These are phyloP conservation scores for Rhynchosporium agropyri DNA, from an alignment of 2,329 filamentous ascomycete species.

Conservation along the genomic window DNA sequence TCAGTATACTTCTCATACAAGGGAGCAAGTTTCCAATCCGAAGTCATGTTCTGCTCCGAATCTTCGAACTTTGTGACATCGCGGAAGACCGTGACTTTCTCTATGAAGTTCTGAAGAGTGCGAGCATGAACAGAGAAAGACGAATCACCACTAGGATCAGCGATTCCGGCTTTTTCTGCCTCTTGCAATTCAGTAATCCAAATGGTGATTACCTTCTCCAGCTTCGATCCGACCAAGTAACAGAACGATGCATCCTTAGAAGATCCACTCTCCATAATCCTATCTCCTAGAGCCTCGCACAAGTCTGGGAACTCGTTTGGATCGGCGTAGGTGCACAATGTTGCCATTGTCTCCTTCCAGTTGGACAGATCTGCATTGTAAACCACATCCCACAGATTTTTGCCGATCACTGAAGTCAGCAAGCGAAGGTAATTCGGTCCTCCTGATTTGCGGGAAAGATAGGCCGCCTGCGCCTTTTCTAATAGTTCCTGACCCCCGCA, in stretches of 20 bases:
- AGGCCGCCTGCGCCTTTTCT: slow-evolving; percentile 89
- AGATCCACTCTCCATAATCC: slow-evolving; percentile 75
- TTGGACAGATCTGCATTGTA: slow-evolving; percentile 91
- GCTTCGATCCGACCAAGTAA: slow-evolving; percentile 90
- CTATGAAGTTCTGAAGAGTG: slow-evolving; percentile 89
- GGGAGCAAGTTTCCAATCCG: slow-evolving; percentile 84
- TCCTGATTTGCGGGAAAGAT: slow-evolving; percentile 79
- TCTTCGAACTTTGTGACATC: slow-evolving; percentile 92
- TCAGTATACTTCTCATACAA: slow-evolving; percentile 96
- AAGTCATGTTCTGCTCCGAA: slow-evolving; percentile 66
- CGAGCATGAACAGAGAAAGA: slow-evolving; percentile 90
- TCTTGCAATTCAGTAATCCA: slow-evolving; percentile 92
- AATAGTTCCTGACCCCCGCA: slow-evolving; percentile 92
- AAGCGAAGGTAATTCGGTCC: slow-evolving; percentile 91
- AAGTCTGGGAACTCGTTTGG: slow-evolving; percentile 90
- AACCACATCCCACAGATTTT: slow-evolving; percentile 97
- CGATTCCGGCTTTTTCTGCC: slow-evolving; percentile 73
- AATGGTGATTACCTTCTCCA: slow-evolving; percentile 95
- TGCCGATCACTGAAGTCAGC: slow-evolving; percentile 87
- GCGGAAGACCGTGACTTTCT: slow-evolving; percentile 97
- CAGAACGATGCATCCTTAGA: slow-evolving; percentile 95
- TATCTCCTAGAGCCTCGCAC: slow-evolving; percentile 91
- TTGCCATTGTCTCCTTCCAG: slow-evolving; percentile 98
- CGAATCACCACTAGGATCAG: slow-evolving; percentile 71
- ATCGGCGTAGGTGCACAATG: slow-evolving; percentile 92